Percentiles rank a stretch among this genome's conserved stretches.
Evolutionary conservation across 768 basidiomycete genomes (phyloP).

Genomic region (Gautieria morchelliformis): DNA sequence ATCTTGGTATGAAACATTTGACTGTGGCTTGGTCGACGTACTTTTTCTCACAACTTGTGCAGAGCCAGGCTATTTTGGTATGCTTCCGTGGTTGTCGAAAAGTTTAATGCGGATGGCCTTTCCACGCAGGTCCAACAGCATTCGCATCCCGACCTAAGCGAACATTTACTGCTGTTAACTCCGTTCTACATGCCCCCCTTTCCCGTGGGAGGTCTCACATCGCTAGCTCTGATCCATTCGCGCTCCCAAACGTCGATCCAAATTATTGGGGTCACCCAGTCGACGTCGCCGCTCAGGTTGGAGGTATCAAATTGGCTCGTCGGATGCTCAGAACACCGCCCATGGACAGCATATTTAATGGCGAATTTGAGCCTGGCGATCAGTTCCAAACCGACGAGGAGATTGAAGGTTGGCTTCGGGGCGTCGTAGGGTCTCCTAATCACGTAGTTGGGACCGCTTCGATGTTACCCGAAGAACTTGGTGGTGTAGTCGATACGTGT

Average conservation of each 20-base stretch:
- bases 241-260: constrained; percentile 29
- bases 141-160: not conserved
- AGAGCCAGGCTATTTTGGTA: constrained; percentile 10
- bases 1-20: not conserved
- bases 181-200: constrained; percentile 9
- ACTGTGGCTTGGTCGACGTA: not conserved
- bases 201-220: constrained; percentile 14
- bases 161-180: constrained; percentile 7
- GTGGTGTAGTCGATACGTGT: constrained; percentile 16
- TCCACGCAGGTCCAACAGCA: constrained; percentile 7
- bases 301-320: constrained; percentile 5
- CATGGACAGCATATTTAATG: constrained; percentile 8
- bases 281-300: constrained; percentile 8
- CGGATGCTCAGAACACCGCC: constrained; percentile 18
- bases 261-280: constrained; percentile 19
- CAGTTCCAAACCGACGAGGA: constrained; percentile 7
- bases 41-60: not conserved
- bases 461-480: constrained; percentile 14
- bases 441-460: constrained; percentile 9
- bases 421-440: constrained; percentile 17
- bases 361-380: constrained; percentile 9
- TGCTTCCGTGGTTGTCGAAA: no score
- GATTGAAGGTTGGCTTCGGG: constrained; percentile 7
- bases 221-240: constrained; percentile 22
- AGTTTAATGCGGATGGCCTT: no score